Evolutionary conservation across 2,329 filamentous ascomycete species (phyloP), one percentile per base, ranked within the genome.

Genomic region (Sphaerulina vaccinii): DNA sequence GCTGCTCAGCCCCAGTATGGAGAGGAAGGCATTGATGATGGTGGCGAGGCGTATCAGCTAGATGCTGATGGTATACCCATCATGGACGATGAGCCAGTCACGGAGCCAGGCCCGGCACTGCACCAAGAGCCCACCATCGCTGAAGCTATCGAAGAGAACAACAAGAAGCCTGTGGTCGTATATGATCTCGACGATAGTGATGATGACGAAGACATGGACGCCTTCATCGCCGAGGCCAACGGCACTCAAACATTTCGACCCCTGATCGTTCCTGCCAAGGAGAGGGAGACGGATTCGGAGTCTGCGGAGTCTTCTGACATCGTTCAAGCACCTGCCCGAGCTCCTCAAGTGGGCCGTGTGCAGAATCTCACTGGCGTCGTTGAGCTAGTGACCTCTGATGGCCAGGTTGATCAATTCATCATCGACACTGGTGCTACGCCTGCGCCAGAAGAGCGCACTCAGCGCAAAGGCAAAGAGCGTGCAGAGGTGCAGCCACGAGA

Each of bases 171-270:
- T 6, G 11, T 15, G 16, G 5, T 35, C 5, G 13, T 35, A 15
- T 35, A 35, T n/a, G 32, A 35, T 15, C 32, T 35, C 32, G 32
- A 35, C 5, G 32, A 35, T n/a, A 15, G 32, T 15, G 10, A 11
- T 11, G 35, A 39, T 5, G 44, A 29, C 11, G 15, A 32, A 11
- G 33, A 47, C 18, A 32, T 47, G 6, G 44, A 47, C 19, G 44
- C 44, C 6, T 27, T 47, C 33, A 38, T 39, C 35, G 44, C 44
- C n/a, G 44, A 47, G 21, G 44, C 44, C 13, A 47, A 47, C 9
- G 33, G 33, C 7, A 47, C 33, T 2, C 44, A 36, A 18, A 21
- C 32, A 24, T 39, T 38, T 13, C n/a, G n/a, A 11, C 16, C 15
- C 19, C 33, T 35, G 3, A 9, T 27, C 44, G n/a, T n/a, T n/a